Evolutionary conservation across 169 alveolate species (phyloP).

Genomic region (Cyclospora cayetanensis): DNA sequence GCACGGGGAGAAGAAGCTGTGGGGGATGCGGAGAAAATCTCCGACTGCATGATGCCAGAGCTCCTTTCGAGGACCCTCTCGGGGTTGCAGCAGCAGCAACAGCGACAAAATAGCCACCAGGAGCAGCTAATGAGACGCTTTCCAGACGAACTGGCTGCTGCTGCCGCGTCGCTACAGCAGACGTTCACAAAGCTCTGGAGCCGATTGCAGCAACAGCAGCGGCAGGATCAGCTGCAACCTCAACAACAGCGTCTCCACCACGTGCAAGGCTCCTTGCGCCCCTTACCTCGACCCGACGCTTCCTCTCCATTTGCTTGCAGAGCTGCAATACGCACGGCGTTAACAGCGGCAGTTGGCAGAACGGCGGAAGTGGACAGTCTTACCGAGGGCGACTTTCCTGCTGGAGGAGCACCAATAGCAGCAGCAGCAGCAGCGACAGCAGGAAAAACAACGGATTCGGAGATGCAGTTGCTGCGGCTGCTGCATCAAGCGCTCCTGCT

Average conservation of each 20-base stretch:
- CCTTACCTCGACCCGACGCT: not conserved
- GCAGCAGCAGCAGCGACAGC: not conserved
- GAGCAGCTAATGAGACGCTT: too few relatives aligned
- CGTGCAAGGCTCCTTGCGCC: too few relatives aligned
- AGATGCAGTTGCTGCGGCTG: constrained; percentile 16
- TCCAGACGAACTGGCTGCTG: constrained; percentile 7
- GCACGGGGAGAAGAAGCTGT: not conserved
- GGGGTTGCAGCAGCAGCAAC: not conserved
- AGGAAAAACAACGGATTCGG: not conserved
- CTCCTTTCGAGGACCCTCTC: not conserved
- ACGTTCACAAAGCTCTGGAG: not conserved
- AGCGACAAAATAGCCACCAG: not conserved
- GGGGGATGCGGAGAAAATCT: not conserved
- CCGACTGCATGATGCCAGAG: not conserved
- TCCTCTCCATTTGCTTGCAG: not conserved
- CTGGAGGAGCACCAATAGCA: not conserved
- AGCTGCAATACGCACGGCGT: not conserved
- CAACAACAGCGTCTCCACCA: not conserved
- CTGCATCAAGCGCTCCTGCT: constrained; percentile 43
- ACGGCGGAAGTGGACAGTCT: too few relatives aligned
- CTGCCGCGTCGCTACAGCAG: not conserved
- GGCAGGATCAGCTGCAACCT: not conserved
- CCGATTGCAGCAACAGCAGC: not conserved
- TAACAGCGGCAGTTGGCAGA: not conserved
- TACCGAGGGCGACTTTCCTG: too few relatives aligned